A percentile compares a stretch with the other conserved stretches of the same genome.
Evolutionary conservation across 108 stramenopile species (phyloP).

Genomic region (Nannochloropsis granulata): DNA sequence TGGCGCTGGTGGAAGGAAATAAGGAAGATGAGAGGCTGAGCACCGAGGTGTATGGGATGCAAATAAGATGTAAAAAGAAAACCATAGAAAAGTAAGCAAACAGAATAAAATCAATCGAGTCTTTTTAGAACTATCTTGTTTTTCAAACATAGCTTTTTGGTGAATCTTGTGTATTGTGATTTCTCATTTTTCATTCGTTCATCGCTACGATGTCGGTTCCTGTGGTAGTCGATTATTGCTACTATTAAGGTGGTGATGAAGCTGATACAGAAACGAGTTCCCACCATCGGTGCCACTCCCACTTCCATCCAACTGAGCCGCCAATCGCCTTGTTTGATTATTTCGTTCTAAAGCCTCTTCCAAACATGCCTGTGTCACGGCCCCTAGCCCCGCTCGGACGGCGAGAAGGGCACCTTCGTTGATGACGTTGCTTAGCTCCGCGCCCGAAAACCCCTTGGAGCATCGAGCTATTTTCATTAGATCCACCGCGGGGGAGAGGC

Average conservation of each 20-base stretch:
- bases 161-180: too few relatives aligned
- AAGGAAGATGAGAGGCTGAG: too few relatives aligned
- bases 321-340: not conserved
- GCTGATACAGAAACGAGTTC: not conserved
- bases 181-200: too few relatives aligned
- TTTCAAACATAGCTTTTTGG: too few relatives aligned
- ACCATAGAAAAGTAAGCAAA: too few relatives aligned
- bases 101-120: too few relatives aligned
- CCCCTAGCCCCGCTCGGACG: not conserved
- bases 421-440: conserved; percentile 80
- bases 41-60: too few relatives aligned
- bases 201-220: too few relatives aligned
- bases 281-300: not conserved
- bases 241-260: not conserved
- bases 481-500: conserved; percentile 26
- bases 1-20: too few relatives aligned
- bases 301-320: not conserved
- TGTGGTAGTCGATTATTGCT: not conserved
- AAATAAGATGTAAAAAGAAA: too few relatives aligned
- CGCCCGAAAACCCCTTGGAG: conserved; percentile 67
- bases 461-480: conserved; percentile 52
- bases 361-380: not conserved
- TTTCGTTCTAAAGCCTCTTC: not conserved
- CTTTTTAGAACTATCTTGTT: too few relatives aligned
- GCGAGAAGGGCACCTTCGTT: conserved; percentile 69